Evolutionary conservation across 2,329 filamentous ascomycete genomes (phyloP).

Genomic region (Alternaria angustiovoidea): DNA sequence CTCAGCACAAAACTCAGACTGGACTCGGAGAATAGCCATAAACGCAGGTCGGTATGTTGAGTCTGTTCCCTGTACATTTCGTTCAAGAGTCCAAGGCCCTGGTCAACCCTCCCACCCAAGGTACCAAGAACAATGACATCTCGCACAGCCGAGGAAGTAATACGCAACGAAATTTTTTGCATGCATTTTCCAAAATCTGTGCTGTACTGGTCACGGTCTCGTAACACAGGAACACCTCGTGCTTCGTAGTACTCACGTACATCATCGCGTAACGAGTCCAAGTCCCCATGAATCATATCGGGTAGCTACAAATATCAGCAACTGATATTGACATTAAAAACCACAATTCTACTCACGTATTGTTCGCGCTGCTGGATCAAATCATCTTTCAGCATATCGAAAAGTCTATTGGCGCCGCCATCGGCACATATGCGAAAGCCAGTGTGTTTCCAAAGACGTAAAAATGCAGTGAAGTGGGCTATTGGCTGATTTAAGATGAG

Average conservation of each 20-base stretch:
- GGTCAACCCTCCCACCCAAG: constrained; percentile 89
- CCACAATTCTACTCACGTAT: constrained; percentile 39
- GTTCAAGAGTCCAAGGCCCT: constrained; percentile 87
- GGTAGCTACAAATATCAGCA: constrained; percentile 44
- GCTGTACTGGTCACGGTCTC: constrained; percentile 81
- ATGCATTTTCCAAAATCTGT: constrained; percentile 90
- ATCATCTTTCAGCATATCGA: constrained; percentile 56
- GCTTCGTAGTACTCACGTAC: constrained; percentile 72
- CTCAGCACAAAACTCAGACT: constrained; percentile 85
- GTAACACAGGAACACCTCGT: constrained; percentile 68
- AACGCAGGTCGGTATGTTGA: constrained; percentile 52
- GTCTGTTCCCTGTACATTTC: constrained; percentile 71
- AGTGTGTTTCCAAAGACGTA: constrained; percentile 61
- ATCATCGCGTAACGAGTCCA: constrained; percentile 78
- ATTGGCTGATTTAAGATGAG: constrained; percentile 57
- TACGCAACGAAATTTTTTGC: constrained; percentile 64
- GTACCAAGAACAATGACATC: constrained; percentile 84
- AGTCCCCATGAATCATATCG: constrained; percentile 82
- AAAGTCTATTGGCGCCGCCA: constrained; percentile 84
- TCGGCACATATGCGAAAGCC: constrained; percentile 81
- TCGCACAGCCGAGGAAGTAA: constrained; percentile 41
- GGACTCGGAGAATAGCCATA: constrained; percentile 83
- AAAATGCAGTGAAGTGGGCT: constrained; percentile 59
- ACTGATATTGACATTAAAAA: not conserved
- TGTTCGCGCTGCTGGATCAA: constrained; percentile 29